These are phyloP conservation scores for Conoideocrella luteorostrata DNA, from an alignment of 2,329 filamentous ascomycete genomes.

Conservation along the genomic window DNA sequence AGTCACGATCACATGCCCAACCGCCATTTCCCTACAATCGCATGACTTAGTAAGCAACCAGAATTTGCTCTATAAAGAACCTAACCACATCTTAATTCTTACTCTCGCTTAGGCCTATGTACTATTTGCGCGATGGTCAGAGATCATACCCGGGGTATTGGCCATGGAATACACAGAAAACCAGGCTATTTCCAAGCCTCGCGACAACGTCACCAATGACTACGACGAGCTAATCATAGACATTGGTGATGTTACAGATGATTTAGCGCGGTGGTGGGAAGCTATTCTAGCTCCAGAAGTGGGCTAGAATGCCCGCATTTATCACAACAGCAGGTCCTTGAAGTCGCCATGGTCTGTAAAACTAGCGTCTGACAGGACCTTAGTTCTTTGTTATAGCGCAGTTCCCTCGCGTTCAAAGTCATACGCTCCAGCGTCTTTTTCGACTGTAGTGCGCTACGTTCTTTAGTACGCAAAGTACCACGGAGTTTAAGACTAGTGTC, in stretches of 20 bases:
- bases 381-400: neutral
- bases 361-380: neutral
- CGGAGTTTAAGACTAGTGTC: conserved; percentile 3
- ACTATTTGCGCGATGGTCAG: conserved; percentile 12
- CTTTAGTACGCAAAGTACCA: conserved; percentile 6
- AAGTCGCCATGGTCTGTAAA: conserved; percentile 9
- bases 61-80: neutral
- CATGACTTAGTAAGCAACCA: neutral
- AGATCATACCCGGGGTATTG: conserved; percentile 8
- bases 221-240: neutral
- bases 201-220: neutral
- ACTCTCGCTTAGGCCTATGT: conserved; percentile 14
- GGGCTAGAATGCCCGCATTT: conserved; percentile 7
- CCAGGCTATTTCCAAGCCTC: neutral
- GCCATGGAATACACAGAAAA: conserved; percentile 6
- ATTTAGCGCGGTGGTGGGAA: conserved; percentile 8
- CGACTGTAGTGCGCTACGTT: conserved; percentile 6
- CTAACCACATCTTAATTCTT: conserved; percentile 5
- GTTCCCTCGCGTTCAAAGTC: neutral
- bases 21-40: neutral
- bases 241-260: conserved; percentile 4
- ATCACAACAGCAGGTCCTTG: conserved; percentile 2
- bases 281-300: conserved; percentile 7
- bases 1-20: neutral
- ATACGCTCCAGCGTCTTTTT: neutral